Evolutionary conservation across 2,329 filamentous ascomycete species (phyloP).

Genomic region (Hymenoscyphus salicellus): DNA sequence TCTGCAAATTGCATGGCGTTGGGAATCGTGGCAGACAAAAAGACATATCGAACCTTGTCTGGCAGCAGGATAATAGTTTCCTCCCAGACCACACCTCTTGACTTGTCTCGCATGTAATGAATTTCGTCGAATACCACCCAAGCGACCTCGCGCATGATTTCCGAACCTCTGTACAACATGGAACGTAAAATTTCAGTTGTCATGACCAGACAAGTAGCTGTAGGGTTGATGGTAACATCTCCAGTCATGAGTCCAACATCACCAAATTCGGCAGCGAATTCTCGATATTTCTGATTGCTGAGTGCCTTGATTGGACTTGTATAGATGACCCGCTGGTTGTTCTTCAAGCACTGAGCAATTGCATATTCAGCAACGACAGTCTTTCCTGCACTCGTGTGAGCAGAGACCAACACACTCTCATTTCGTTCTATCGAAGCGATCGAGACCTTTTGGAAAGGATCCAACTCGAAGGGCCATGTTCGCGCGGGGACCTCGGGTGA

Average conservation of each 20-base stretch:
- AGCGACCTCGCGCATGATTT: conserved; percentile 98
- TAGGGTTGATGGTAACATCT: conserved; percentile 98
- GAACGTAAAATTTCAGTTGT: conserved; percentile 98
- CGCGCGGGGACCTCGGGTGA: conserved; percentile 82
- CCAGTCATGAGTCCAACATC: conserved; percentile 98
- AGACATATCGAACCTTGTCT: conserved; percentile 98
- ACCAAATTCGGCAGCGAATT: conserved; percentile 92
- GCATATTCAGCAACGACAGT: conserved; percentile 98
- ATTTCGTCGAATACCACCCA: conserved; percentile 99
- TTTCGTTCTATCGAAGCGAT: conserved; percentile 93
- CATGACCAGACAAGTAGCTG: conserved; percentile 97
- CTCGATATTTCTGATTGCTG: conserved; percentile 97
- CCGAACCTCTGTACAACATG: conserved; percentile 95
- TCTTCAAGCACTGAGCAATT: conserved; percentile 93
- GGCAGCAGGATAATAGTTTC: conserved; percentile 97
- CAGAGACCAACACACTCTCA: conserved; percentile 94
- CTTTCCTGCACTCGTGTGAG: conserved; percentile 96
- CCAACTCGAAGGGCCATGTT: conserved; percentile 83
- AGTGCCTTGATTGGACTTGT: conserved; percentile 98
- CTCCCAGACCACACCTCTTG: conserved; percentile 95
- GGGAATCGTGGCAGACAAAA: conserved; percentile 94
- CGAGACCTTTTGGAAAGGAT: conserved; percentile 94
- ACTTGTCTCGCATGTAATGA: conserved; percentile 95
- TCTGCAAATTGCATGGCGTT: conserved; percentile 99
- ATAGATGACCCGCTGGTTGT: conserved; percentile 98